Base-by-base conservation (phyloP, 2,329 filamentous ascomycete species). In the Phoma sp. region DNA sequence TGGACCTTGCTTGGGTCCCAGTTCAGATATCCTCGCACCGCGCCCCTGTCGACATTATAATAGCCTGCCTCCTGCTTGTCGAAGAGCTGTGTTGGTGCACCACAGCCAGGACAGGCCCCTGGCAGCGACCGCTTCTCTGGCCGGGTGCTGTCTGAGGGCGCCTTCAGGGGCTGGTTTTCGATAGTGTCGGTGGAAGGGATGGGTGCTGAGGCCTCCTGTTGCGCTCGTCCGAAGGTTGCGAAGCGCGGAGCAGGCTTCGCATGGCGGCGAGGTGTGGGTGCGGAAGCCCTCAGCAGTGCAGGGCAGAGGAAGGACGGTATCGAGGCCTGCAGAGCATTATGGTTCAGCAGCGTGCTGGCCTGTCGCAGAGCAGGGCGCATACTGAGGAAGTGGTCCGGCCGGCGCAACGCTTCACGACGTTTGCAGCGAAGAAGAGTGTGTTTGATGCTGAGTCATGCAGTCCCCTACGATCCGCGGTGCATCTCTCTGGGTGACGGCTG, bases 71-170 rank as follows among this genome's bases (percentile, higher is more conserved):
- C 79, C 1, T 79, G 74, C 29, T 79, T 74, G 39, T 83, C 79
- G 42, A 83, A 68, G 5, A 80, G 82, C 68, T 88, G 85, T 28
- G 83, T 79, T 29, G 82, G 80, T 23, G 85, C 86, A 47, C 86
- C 86, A 60, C 86, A 88, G 61, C 86, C 86, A 25, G 86, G 85
- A 67, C 86, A 88, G 20, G 80, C 78, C 6, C 78, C 50, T 0
- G 84, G 84, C 11, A 87, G 65, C 6, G 64, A 40, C 21, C 47
- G 58, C n/a, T 40, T 47, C 20, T 36, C 45, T 21, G 20, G 55
- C 34, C 46, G 20, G 2, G 53, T 15, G 23, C 20, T 49, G 0
- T 28, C 17, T 10, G 53, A n/a, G 15, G 37, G 42, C 11, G 48
- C 26, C 9, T 33, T 29, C 25, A 23, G 20, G 5, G 45, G 38